A percentile compares a stretch with the other conserved stretches of the same genome.
Evolutionary conservation across 2,329 filamentous ascomycete genomes (phyloP).

Genomic region (Ophiocordyceps robertsii): DNA sequence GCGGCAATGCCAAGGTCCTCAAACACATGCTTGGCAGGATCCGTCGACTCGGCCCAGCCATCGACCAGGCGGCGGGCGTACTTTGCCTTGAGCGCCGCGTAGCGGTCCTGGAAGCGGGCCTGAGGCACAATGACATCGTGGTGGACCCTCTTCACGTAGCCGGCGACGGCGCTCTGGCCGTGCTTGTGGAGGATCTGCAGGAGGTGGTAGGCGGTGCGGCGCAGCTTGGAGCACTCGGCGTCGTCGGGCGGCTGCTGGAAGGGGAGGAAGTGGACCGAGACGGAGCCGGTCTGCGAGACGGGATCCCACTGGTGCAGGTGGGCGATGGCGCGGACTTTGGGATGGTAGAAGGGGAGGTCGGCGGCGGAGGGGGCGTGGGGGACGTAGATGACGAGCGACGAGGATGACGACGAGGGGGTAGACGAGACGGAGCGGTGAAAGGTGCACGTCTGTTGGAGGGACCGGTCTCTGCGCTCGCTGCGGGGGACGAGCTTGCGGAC

Average conservation of each 20-base stretch:
- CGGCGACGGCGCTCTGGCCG: slow-evolving; percentile 47
- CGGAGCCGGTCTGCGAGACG: slow-evolving; percentile 25
- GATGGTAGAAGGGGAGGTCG: slow-evolving; percentile 80
- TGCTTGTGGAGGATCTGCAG: slow-evolving; percentile 61
- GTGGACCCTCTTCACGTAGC: slow-evolving; percentile 69
- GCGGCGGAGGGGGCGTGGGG: slow-evolving; percentile 52
- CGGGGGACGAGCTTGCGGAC: slow-evolving; percentile 70
- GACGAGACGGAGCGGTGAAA: slow-evolving; percentile 36
- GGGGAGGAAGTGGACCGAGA: slow-evolving; percentile 49
- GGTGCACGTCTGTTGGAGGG: slow-evolving; percentile 72
- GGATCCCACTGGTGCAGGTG: slow-evolving; percentile 58
- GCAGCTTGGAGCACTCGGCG: slow-evolving; percentile 31
- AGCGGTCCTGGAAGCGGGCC: slow-evolving; percentile 67
- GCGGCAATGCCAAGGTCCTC: slow-evolving; percentile 86
- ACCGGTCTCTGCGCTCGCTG: slow-evolving; percentile 61
- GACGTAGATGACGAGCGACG: slow-evolving; percentile 52
- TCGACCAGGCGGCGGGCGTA: slow-evolving; percentile 60
- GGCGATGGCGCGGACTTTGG: slow-evolving; percentile 57
- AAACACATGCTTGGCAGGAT: slow-evolving; percentile 85
- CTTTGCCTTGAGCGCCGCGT: slow-evolving; percentile 62
- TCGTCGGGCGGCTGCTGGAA: slow-evolving; percentile 17
- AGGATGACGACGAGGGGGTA: slow-evolving; percentile 6
- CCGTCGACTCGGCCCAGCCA: slow-evolving; percentile 77
- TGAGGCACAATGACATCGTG: slow-evolving; percentile 75
- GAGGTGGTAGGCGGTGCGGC: slow-evolving; percentile 55